phyloP scores from a whole-genome alignment of 352 stramenopile genomes.

The Phytopythium cucurbitacearum region DNA sequence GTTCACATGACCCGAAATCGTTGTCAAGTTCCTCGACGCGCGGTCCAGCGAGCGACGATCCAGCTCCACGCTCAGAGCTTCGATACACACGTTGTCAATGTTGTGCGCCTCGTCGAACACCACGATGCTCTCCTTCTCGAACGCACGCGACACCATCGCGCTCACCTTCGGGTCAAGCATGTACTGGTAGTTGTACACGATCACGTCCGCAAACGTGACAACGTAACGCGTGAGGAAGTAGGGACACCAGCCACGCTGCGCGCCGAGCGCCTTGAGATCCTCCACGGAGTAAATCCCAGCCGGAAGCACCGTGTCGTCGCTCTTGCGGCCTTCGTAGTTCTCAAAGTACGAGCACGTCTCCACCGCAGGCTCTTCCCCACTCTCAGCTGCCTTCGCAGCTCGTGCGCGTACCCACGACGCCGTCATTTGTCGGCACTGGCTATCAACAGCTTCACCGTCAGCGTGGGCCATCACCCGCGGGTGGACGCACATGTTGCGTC shows the following conservation, averaged over 20 bases:
- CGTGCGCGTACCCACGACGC: conserved; percentile 95
- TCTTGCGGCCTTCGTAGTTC: conserved; percentile 82
- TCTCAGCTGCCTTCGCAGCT: conserved; percentile 17
- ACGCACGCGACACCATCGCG: conserved; percentile 87
- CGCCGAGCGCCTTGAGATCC: conserved; percentile 93
- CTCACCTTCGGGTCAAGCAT: conserved; percentile 98
- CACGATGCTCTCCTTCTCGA: conserved; percentile 92
- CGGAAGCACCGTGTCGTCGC: conserved; percentile 90
- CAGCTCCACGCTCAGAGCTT: conserved; percentile 96
- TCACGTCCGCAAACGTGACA: conserved; percentile 96
- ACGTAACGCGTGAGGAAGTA: conserved; percentile 98
- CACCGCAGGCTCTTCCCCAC: conserved; percentile 15
- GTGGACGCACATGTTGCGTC: conserved; percentile 99
- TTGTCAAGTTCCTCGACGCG: conserved; percentile 88
- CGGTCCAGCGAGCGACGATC: conserved; percentile 90
- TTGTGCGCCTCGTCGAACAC: conserved; percentile 99
- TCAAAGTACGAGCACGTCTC: conserved; percentile 91
- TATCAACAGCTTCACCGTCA: conserved; percentile 96
- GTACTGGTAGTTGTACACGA: conserved; percentile 99
- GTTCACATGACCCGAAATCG: conserved; percentile 72
- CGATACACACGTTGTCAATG: conserved; percentile 99
- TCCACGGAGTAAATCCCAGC: conserved; percentile 96
- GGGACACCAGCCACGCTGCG: conserved; percentile 93
- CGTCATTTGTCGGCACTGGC: conserved; percentile 96
- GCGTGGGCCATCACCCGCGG: conserved; percentile 93